Evolutionary conservation across 2,329 filamentous ascomycete genomes (phyloP), one percentile per base, ranked within the genome.

Genomic region (Lasiodiplodia theobromae): DNA sequence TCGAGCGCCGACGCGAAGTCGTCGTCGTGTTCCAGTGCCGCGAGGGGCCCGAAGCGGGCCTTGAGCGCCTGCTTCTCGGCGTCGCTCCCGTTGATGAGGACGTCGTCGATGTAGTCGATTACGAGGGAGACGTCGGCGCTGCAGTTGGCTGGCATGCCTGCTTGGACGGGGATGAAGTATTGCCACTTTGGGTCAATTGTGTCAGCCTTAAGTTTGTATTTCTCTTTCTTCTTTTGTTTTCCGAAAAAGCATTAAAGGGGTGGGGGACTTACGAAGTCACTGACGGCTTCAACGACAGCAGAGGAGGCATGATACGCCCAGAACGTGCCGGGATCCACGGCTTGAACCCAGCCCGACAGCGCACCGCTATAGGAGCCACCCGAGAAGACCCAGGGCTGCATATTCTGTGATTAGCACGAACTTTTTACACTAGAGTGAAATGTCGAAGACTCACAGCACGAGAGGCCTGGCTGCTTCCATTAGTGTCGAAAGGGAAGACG

Each of bases 231-330:
- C 11, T 28, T 28, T 53, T 5, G 0, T 25, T 7, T 25, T 25
- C 2, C 8, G 6, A n/a, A 10, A 0, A 5, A 11, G 1, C 2
- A 0, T 23, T 44, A 1, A 16, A 16, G 4, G 14, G 56, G 18
- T 14, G 11, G 23, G 16, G 18, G 16, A 56, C 67, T 64, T n/a
- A 68, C 67, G 12, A 69, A 69, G 75, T 89, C 81, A 28, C 83
- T 81, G 40, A 88, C 82, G 0, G 84, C 83, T 71, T 89, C 77
- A 0, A 89, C 86, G 0, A 86, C 85, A 0, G 83, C 87, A 73
- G 84, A 86, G 37, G 84, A 86, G 3, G 86, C 79, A 74, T 87
- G 86, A 71, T 88, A 88, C 1, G 86, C 86, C 86, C 86, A 89
- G 76, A 87, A 86, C 0, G 86, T 88, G 7, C 85, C 87, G 0